Percentiles rank a stretch among this genome's conserved stretches.
Conservation (phyloP, 139 green algal genomes). For the Desmodesmus armatus region DNA sequence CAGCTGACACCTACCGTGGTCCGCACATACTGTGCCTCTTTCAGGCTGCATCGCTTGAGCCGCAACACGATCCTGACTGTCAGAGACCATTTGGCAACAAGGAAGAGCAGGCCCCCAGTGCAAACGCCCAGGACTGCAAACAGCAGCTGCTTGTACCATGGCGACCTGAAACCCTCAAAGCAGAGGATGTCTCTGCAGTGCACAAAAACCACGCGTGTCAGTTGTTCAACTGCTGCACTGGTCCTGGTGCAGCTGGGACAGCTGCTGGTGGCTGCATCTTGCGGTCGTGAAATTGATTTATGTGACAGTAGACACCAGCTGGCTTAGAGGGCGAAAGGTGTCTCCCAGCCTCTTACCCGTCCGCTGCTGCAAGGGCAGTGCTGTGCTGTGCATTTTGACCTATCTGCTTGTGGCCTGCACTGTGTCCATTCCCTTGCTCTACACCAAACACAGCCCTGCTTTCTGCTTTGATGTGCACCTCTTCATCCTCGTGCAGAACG, state of each 20-base stretch:
- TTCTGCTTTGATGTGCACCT: neutral
- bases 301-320: neutral
- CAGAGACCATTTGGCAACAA: constrained; percentile 54
- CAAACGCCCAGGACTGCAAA: constrained; percentile 42
- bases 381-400: neutral
- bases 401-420: neutral
- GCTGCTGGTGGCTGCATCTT: neutral
- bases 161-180: constrained; percentile 49
- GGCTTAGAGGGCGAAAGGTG: neutral
- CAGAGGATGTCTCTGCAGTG: constrained; percentile 54
- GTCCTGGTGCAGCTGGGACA: neutral
- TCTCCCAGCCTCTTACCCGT: constrained; percentile 15
- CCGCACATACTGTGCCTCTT: constrained; percentile 47
- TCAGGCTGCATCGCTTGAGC: constrained; percentile 42
- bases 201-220: neutral
- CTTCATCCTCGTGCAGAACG: constrained; percentile 28
- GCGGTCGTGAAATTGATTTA: neutral
- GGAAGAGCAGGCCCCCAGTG: constrained; percentile 41
- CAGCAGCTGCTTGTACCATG: constrained; percentile 52
- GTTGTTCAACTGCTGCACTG: neutral
- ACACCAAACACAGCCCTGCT: constrained; percentile 21
- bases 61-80: constrained; percentile 33
- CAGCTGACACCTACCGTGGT: constrained; percentile 40
- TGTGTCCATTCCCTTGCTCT: neutral
- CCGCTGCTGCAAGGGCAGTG: constrained; percentile 19